Evolutionary conservation across 208 protist genomes (phyloP).

Genomic region (Zelonia costaricensis): DNA sequence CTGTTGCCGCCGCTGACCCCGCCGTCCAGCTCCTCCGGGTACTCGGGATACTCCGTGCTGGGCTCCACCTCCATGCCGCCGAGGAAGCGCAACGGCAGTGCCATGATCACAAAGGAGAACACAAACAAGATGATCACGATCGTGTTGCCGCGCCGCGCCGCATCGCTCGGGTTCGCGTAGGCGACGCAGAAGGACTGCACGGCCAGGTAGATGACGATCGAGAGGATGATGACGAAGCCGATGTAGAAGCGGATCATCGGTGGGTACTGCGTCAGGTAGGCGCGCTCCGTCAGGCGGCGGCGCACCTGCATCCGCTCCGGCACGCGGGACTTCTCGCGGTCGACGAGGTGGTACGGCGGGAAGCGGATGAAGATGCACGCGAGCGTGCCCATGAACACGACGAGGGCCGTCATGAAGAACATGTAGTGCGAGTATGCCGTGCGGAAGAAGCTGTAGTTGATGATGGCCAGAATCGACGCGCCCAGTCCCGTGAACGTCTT

Average conservation of each 20-base stretch:
- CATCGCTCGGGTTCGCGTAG: constrained; percentile 41
- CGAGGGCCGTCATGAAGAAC: constrained; percentile 55
- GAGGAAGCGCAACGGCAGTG: constrained; percentile 71
- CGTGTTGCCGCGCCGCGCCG: constrained; percentile 41
- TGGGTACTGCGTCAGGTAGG: constrained; percentile 57
- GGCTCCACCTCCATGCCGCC: constrained; percentile 30
- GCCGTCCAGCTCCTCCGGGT: too few species aligned
- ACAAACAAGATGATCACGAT: constrained; percentile 50
- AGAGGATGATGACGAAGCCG: constrained; percentile 41
- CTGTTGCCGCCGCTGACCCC: too few species aligned
- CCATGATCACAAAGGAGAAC: constrained; percentile 48
- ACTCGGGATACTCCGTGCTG: too few species aligned
- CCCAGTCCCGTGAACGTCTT: constrained; percentile 84
- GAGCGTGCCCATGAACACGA: constrained; percentile 37
- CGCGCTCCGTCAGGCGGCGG: constrained; percentile 36
- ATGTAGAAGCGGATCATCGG: constrained; percentile 52
- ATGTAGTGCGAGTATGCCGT: constrained; percentile 50
- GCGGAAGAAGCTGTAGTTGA: constrained; percentile 73
- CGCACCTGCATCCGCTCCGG: constrained; percentile 42
- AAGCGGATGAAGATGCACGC: constrained; percentile 54
- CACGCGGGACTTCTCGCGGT: constrained; percentile 41
- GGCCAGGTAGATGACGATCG: constrained; percentile 52
- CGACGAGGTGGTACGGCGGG: constrained; percentile 56
- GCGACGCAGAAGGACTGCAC: constrained; percentile 52
- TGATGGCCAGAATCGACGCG: constrained; percentile 74